Conservation (phyloP, 139 green algal species). For the Zygnema cylindricum region DNA sequence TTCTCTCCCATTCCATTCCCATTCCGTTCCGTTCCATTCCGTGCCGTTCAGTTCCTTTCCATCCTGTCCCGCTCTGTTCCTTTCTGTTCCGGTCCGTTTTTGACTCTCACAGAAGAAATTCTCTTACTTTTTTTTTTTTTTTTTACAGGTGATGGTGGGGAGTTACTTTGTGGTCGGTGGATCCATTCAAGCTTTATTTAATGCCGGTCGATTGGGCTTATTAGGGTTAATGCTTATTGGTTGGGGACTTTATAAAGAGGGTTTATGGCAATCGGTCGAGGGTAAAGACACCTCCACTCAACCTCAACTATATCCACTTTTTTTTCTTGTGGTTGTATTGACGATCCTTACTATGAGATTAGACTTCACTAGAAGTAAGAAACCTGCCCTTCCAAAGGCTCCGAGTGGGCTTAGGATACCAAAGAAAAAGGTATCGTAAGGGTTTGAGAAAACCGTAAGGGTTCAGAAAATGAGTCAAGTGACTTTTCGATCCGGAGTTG, state of each 20-base stretch:
- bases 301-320: background rate
- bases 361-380: background rate
- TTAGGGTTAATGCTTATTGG: background rate
- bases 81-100: too few species aligned
- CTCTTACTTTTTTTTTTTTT: too few species aligned
- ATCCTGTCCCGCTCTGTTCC: too few species aligned
- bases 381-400: background rate
- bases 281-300: background rate
- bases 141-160: slow-evolving; percentile 10
- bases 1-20: too few species aligned
- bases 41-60: too few species aligned
- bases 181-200: background rate
- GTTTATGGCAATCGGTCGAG: background rate
- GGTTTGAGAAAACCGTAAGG: too few species aligned
- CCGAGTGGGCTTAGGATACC: background rate
- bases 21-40: too few species aligned
- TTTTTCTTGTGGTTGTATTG: background rate
- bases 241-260: slow-evolving; percentile 16
- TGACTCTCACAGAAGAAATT: too few species aligned
- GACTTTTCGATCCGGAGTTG: too few species aligned
- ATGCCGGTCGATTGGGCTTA: background rate
- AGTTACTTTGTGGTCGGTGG: slow-evolving; percentile 27
- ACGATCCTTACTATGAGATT: background rate
- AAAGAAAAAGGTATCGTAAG: background rate
- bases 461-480: too few species aligned